These are phyloP conservation scores for Pythium insidiosum DNA, from an alignment of 352 stramenopile species.

Conservation along the genomic window DNA sequence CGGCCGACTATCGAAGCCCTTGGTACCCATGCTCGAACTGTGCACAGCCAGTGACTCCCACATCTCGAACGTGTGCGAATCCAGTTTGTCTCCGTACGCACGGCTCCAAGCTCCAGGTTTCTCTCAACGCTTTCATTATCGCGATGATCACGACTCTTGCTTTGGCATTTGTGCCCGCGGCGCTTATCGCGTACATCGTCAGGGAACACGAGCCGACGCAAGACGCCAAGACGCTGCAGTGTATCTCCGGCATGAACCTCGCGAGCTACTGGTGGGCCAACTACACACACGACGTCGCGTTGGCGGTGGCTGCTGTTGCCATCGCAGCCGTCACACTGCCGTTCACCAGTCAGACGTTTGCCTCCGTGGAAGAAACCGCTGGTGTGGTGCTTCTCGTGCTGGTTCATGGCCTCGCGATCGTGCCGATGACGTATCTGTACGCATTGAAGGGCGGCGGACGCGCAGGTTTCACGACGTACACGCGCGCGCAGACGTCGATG, in stretches of 20 bases:
- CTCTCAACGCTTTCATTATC: constrained; percentile 54
- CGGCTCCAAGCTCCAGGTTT: constrained; percentile 51
- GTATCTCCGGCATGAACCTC: constrained; percentile 46
- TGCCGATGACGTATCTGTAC: constrained; percentile 61
- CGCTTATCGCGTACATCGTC: constrained; percentile 56
- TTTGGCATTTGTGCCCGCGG: constrained; percentile 61
- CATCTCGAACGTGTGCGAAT: constrained; percentile 11
- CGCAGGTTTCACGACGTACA: constrained; percentile 60
- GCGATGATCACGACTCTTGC: constrained; percentile 55
- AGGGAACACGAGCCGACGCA: constrained; percentile 55
- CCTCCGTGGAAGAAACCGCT: constrained; percentile 24
- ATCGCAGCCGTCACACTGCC: constrained; percentile 29
- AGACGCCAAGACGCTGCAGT: constrained; percentile 55
- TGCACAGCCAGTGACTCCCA: background rate
- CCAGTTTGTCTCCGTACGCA: constrained; percentile 33
- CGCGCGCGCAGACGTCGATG: constrained; percentile 51
- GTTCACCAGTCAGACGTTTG: constrained; percentile 23
- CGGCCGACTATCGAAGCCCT: constrained; percentile 19
- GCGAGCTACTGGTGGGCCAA: constrained; percentile 53
- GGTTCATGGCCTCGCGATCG: constrained; percentile 31
- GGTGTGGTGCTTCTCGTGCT: constrained; percentile 32
- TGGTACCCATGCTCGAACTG: constrained; percentile 34
- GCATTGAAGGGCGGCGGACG: too few relatives aligned
- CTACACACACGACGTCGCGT: constrained; percentile 40
- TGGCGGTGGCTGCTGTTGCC: constrained; percentile 33